Percentiles rank a stretch among this genome's conserved stretches.
phyloP scores from a whole-genome alignment of 2,329 filamentous ascomycete species.

The Aspergillus ruber region DNA sequence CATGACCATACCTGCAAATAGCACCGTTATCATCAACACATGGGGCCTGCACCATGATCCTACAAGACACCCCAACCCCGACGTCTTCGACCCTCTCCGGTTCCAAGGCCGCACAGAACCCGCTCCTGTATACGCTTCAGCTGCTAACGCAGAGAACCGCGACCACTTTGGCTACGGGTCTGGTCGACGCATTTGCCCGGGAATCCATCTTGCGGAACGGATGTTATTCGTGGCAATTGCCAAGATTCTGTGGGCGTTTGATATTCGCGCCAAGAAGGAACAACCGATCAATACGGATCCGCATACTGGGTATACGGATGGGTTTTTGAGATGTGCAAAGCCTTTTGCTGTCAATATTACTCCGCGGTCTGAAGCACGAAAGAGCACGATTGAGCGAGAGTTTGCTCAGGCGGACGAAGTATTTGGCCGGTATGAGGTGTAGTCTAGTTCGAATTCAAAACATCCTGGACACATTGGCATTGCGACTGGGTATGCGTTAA shows the following conservation, averaged over 20 bases:
- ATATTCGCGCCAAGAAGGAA: constrained; percentile 1
- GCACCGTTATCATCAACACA: constrained; percentile 42
- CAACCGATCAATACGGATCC: not conserved
- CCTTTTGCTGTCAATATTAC: not conserved
- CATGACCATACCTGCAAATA: constrained; percentile 41
- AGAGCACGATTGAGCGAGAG: not conserved
- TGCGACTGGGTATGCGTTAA: too few relatives aligned
- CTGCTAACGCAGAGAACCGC: constrained; percentile 26
- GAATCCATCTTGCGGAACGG: constrained; percentile 28
- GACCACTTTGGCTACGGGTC: constrained; percentile 24
- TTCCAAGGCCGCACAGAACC: constrained; percentile 22
- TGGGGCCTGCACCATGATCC: constrained; percentile 40
- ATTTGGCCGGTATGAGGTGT: too few relatives aligned
- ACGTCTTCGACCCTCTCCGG: constrained; percentile 23
- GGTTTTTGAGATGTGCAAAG: not conserved
- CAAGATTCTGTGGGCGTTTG: constrained; percentile 27
- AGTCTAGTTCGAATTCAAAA: too few relatives aligned
- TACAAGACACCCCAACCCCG: constrained; percentile 17
- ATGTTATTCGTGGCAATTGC: constrained; percentile 23
- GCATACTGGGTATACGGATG: not conserved
- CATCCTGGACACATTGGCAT: too few relatives aligned
- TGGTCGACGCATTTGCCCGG: constrained; percentile 27
- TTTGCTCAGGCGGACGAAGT: not conserved
- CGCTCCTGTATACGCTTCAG: constrained; percentile 31
- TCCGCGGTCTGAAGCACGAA: not conserved